Conservation (phyloP, 345 rosid species). For the Trapa incisa region DNA sequence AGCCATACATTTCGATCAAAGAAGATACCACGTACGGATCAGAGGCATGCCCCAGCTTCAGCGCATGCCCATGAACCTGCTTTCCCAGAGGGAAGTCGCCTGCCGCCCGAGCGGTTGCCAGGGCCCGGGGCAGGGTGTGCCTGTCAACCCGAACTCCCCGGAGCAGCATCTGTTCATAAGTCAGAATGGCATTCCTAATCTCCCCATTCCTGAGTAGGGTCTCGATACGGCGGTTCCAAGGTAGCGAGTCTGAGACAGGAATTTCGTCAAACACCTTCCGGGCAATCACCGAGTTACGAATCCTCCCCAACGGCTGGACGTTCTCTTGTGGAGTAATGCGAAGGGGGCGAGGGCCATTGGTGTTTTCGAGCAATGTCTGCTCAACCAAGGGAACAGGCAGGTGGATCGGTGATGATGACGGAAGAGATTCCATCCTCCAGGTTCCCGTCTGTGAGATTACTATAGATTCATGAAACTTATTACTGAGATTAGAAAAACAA, state of each 20-base stretch:
- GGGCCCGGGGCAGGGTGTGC: conserved; percentile 33
- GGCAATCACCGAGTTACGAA: conserved; percentile 6
- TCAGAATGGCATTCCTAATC: conserved; percentile 15
- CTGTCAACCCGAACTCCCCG: conserved; percentile 32
- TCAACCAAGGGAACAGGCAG: neutral
- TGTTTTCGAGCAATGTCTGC: neutral
- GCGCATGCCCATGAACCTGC: conserved; percentile 32
- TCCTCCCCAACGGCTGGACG: neutral
- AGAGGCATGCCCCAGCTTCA: conserved; percentile 25
- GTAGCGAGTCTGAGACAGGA: conserved; percentile 20
- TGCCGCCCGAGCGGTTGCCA: conserved; percentile 27
- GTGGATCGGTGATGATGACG: neutral
- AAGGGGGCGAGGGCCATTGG: neutral
- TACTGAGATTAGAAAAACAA: too few relatives aligned
- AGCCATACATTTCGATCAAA: conserved; percentile 37
- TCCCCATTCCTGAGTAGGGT: conserved; percentile 18
- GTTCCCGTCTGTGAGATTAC: neutral
- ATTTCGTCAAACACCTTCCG: conserved; percentile 34
- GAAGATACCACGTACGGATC: conserved; percentile 28
- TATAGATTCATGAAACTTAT: too few relatives aligned
- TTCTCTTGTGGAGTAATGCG: neutral
- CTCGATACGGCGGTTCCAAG: conserved; percentile 37
- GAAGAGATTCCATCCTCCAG: conserved; percentile 3
- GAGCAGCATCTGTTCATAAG: conserved; percentile 32
- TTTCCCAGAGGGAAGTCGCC: conserved; percentile 21